Evolutionary conservation across 495 filamentous ascomycete genomes (phyloP), one percentile per base, ranked within the genome.

Genomic region (Penicillium egyptiacum): DNA sequence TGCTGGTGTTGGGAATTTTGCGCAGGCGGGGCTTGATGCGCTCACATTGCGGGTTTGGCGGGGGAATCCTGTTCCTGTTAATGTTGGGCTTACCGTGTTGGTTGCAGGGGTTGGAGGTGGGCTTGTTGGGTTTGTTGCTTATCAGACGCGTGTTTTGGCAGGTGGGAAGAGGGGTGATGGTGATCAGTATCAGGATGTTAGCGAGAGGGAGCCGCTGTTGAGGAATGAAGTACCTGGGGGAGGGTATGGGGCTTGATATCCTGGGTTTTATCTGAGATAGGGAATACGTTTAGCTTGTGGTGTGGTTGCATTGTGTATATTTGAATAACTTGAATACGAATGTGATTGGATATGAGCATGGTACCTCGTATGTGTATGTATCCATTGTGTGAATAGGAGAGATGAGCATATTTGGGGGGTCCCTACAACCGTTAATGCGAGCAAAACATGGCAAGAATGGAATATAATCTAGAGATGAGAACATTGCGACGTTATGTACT

Each of bases 1-100:
- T 4, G 86, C 92, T 2, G 94, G 94, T 6, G 63, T 98, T 11
- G 79, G 92, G 48, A 96, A 96, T 70, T 93, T 98, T 62, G 83
- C 80, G 17, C 93, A 98, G 76, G 85, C 86, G 10, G 91, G 81
- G 0, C 75, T 98, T 26, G 94, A 97, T 69, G 85, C 85, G 53
- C 59, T 94, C 50, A 92, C 91, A 28, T 88, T 96, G 59, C 78
- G 79, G 45, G 76, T 75, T 1, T 97, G 92, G 68, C 45, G 76
- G 25, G 81, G 83, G 11, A 74, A 96, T 71, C 93, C 93, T 0
- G 72, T 87, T 0, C 90, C 91, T 1, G 88, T 96, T 0, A 96
- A 98, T 74, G 17, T 87, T 12, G 68, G 85, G 0, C 69, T 98
- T 42, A 75, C 93, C 19, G 60, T 69, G 1, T 41, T 82, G 4